A percentile compares a stretch with the other conserved stretches of the same genome.
These are phyloP conservation scores for Mucuna pruriens DNA, from an alignment of 306 rosid species.

Conservation along the genomic window DNA sequence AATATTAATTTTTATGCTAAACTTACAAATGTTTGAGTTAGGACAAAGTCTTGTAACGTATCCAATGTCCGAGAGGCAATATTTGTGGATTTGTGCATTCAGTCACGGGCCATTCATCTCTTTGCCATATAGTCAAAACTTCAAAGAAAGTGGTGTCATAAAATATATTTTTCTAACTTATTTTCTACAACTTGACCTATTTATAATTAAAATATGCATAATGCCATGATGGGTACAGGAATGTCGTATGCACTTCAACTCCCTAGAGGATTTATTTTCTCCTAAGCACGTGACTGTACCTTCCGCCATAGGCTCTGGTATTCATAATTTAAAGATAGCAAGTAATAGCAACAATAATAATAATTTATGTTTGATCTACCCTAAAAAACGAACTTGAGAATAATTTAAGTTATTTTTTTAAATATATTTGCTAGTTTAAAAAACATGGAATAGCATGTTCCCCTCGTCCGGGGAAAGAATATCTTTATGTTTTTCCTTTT, in stretches of 20 bases:
- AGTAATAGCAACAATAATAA: not conserved
- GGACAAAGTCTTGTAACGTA: not conserved
- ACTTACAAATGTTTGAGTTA: constrained; percentile 12
- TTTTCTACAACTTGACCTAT: not conserved
- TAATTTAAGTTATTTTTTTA: not conserved
- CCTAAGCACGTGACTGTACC: not conserved
- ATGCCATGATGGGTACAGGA: not conserved
- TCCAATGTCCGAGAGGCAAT: not conserved
- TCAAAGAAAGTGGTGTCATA: constrained; percentile 14
- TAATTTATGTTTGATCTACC: not conserved
- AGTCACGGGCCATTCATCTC: constrained; percentile 7
- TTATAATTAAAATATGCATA: not conserved
- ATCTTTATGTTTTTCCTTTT: not conserved
- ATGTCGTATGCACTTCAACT: not conserved
- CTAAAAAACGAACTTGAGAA: not conserved
- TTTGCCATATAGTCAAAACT: not conserved
- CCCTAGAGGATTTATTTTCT: not conserved
- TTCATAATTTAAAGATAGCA: not conserved
- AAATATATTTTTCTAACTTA: not conserved
- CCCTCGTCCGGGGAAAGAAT: not conserved
- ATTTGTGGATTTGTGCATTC: not conserved
- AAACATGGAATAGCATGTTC: not conserved
- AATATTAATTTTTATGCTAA: no score
- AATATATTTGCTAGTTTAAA: not conserved
- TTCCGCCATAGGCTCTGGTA: not conserved